Base-by-base conservation (phyloP, 2,329 filamentous ascomycete genomes). In the Zymoseptoria brevis region DNA sequence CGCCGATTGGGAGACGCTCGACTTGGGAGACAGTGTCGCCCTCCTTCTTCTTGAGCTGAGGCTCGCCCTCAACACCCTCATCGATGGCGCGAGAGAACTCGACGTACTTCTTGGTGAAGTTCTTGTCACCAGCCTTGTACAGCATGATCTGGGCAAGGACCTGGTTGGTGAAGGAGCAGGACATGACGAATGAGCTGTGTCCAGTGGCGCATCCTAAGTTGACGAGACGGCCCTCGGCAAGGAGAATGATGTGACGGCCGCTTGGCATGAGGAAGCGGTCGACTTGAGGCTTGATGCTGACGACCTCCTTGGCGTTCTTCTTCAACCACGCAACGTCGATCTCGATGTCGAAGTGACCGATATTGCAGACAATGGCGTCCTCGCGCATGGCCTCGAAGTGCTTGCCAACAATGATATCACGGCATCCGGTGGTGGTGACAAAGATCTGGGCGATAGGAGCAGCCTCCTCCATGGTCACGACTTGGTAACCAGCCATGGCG, bases 131-230 rank as follows among this genome's bases (percentile, higher is more conserved):
- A 73, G 86, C 87, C 88, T 97, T 97, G 89, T 80, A 99, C 74
- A 99, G 83, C 83, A 96, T 88, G 81, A 99, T 97, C 84, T 99
- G 94, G 69, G 94, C 94, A 77, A 99, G 90, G 72, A 97, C 94
- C 85, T 99, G 94, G 88, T 99, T 99, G 85, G 92, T 96, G 88
- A 99, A 99, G 66, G 93, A 97, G 88, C 94, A 99, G 72, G 92
- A 96, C 94, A 99, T 97, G 83, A 99, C 94, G 80, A 99, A 99
- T 56, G 93, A 97, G 69, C 92, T 96, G 88, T 99, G 94, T 70
- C 94, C 94, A 66, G 94, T 99, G 75, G 94, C 94, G 80, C 94
- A 99, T 79, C 94, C 94, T 71, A 99, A 84, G 88, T 99, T 99
- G 82, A 99, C 94, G 67, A 99, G 89, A 83, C 94, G 93, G 71